Base-by-base conservation (phyloP, 2,329 filamentous ascomycete species). In the Verticillium nonalfalfae region DNA sequence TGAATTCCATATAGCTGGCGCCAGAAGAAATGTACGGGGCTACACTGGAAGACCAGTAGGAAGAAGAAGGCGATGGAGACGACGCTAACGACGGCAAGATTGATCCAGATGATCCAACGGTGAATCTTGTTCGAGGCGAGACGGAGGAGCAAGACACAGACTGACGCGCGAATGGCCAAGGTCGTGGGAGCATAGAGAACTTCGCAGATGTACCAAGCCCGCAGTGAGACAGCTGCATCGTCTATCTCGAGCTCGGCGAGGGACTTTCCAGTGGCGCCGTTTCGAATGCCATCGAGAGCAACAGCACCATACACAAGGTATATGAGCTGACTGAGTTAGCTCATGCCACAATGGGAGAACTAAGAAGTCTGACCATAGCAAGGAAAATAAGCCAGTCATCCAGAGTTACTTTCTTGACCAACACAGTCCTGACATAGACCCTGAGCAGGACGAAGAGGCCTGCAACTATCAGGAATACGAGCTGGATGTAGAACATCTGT, bases 311-410 rank as follows among this genome's bases (percentile, higher is more conserved):
- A 75, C 15, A 63, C 68, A 1, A 70, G 70, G 63, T 76, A 79
- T 14, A 70, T 62, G 21, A 74, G 33, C 76, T 78, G 35, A 13
- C 39, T 40, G 18, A 58, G 38, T 64, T 15, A 57, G 57, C 21
- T 11, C 11, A 13, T 45, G 39, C 15, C 14, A 26, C 15, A 52
- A 18, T 50, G 10, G 36, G 35, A 15, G 4, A 52, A 21, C 15
- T 7, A 18, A 18, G n/a, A 18, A 52, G 45, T 21, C 70, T 61
- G 69, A 83, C 81, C 70, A 81, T 69, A 3, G 79, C 77, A 34
- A 71, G 57, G 26, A 81, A 70, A 66, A 81, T 80, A 56, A 82
- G 68, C 64, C 74, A 78, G 72, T 84, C 81, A 57, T 84, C 81
- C 3, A 74, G 39, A 0, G 75, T 72, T 38, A 79, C 68, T 35